Base-by-base conservation (phyloP, 331 rosid species). In the Erythrophleum ivorense region DNA sequence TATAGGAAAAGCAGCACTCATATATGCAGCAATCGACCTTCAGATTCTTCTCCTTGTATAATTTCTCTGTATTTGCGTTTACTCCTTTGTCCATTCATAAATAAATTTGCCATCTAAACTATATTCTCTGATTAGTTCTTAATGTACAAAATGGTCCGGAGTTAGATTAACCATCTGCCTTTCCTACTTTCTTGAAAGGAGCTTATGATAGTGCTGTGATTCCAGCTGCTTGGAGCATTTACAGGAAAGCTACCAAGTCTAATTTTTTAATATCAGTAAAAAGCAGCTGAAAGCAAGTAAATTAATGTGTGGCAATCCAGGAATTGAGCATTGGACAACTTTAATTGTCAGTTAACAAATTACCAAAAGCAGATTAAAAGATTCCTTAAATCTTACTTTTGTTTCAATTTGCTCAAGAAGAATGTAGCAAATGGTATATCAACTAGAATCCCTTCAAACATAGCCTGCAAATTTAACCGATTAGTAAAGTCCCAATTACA, bases 381-480 rank as follows among this genome's bases (percentile, higher is more conserved):
- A 77, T 41, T 53, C 72, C 57, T 46, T 65, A 67, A 81, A 76
- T 79, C 99, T 92, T 91, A 96, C 99, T 94, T 96, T 72, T 88
- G 97, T 85, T 94, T 96, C 87, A 96, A 81, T 88, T 96, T 96
- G 92, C 99, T 96, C 88, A 94, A 84, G 85, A 96, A 96, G 90
- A 96, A 96, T 12, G 98, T 94, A 54, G 99, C 99, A 81, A 96
- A 96, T 63, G 98, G 98, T 82, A 96, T 92, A 82, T 96, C 99
- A 65, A 96, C 99, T 29, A 96, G 97, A 88, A 96, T 94, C 76
- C 99, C 99, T 88, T 96, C 99, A 74, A 93, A 96, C 99, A 96
- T 92, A 46, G 98, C 98, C 99, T 96, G 84, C 82, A 89, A 76
- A 64, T 45, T 66, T 75, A 81, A 69, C 52, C 5, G 21, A 59